These are phyloP conservation scores for Encephalitozoon intestinalis DNA, from an alignment of 371 early-diverging fungal species.

Conservation along the genomic window DNA sequence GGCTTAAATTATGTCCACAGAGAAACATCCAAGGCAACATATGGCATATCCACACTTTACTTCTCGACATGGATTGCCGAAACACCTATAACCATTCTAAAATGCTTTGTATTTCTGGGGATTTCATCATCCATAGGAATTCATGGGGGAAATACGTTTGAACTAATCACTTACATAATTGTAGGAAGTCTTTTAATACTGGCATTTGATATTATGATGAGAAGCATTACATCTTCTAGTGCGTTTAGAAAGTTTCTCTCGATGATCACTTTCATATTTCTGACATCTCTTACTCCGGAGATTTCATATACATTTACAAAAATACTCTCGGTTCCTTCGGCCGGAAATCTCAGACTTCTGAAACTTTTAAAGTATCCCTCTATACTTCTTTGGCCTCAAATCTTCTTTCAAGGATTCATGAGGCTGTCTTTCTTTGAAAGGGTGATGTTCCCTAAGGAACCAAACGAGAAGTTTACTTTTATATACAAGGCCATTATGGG, in stretches of 20 bases:
- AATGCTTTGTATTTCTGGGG: background rate
- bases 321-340: background rate
- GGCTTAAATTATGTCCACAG: background rate
- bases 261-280: background rate
- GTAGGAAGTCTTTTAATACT: background rate
- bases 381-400: background rate
- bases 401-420: background rate
- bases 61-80: background rate
- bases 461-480: background rate
- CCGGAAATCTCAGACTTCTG: background rate
- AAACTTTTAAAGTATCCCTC: background rate
- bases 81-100: background rate
- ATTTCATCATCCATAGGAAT: background rate
- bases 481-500: background rate
- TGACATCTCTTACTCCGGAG: background rate
- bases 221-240: background rate
- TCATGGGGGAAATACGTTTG: background rate
- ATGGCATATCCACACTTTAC: background rate
- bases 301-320: background rate
- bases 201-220: background rate
- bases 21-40: background rate
- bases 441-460: background rate
- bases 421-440: background rate
- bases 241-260: background rate
- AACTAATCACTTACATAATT: background rate